Base-by-base conservation (phyloP, 148 eudicot genomes). In the Spergularia marina region DNA sequence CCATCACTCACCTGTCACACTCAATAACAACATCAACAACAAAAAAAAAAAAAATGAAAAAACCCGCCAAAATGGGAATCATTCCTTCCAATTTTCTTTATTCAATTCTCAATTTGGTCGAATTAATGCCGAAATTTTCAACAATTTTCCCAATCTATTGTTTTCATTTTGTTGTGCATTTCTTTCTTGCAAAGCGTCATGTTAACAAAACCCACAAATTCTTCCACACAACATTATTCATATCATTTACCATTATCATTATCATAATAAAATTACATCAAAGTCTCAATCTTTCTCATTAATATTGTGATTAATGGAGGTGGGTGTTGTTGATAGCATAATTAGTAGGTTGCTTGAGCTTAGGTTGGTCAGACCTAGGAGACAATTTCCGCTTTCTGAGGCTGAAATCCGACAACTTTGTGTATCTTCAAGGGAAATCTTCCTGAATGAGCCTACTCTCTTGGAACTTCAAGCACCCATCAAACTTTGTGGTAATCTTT, bases 381-480 rank as follows among this genome's bases (percentile, higher is more conserved):
- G 88, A 81, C 89, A 86, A 68, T 91, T 88, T 58, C 89, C 88
- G 72, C 84, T 90, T 30, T 84, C 94, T n/a, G 94, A 86, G 82
- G 36, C 82, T 36, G 94, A 90, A 81, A 90, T 90, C 84, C 82
- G 89, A 4, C 89, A 88, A 65, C 90, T 90, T 41, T 90, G 95
- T 73, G 30, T 87, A 20, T 80, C 72, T 64, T 85, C 92, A 15
- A 84, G 76, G 21, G 84, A 78, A 20, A 76, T 90, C 71, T 90
- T 90, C 77, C 70, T 90, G 81, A 78, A 77, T 11, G 92, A 90
- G 74, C 95, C 95, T 49, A 90, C 87, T 88, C 85, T 90, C 67
- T 80, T 90, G 59, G 89, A 88, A 44, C 85, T 90, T 72, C 87
- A 85, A 67, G 96, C 96, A 20, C 92, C 96, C 70, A 87, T 90